Evolutionary conservation across 73 alveolate genomes (phyloP).

Genomic region (Effrenium voratum): DNA sequence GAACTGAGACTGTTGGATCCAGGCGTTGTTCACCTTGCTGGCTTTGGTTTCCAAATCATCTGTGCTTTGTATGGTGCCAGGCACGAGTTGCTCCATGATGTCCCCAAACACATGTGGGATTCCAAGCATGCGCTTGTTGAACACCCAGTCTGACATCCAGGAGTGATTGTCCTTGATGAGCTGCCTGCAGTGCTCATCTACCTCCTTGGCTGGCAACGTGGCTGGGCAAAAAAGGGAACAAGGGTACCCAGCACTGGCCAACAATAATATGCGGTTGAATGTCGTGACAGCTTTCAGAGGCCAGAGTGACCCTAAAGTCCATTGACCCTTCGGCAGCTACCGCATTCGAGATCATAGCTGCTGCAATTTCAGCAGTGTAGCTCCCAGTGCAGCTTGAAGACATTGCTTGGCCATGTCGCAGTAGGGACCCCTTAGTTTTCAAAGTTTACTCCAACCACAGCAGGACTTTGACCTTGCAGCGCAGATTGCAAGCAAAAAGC

Average conservation of each 20-base stretch:
- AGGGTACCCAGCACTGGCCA: neutral
- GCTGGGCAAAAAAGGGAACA: neutral
- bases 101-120: conserved; percentile 23
- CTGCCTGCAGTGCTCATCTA: neutral
- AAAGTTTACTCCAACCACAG: no score
- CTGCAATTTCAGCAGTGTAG: neutral
- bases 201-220: neutral
- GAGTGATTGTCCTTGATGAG: neutral
- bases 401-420: no score
- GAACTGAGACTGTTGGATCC: neutral
- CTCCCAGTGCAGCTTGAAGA: conserved; percentile 36
- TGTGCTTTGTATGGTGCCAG: neutral
- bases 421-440: no score
- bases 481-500: no score
- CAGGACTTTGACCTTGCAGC: no score
- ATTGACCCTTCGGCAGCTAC: neutral
- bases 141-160: neutral
- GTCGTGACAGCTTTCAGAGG: neutral
- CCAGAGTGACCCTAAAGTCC: neutral
- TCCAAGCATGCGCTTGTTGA: neutral
- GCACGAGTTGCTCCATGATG: neutral
- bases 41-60: neutral
- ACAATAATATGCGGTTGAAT: neutral
- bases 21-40: neutral
- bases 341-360: neutral